These are phyloP conservation scores for Diaporthe destruens DNA, from an alignment of 2,329 filamentous ascomycete genomes.

Conservation along the genomic window DNA sequence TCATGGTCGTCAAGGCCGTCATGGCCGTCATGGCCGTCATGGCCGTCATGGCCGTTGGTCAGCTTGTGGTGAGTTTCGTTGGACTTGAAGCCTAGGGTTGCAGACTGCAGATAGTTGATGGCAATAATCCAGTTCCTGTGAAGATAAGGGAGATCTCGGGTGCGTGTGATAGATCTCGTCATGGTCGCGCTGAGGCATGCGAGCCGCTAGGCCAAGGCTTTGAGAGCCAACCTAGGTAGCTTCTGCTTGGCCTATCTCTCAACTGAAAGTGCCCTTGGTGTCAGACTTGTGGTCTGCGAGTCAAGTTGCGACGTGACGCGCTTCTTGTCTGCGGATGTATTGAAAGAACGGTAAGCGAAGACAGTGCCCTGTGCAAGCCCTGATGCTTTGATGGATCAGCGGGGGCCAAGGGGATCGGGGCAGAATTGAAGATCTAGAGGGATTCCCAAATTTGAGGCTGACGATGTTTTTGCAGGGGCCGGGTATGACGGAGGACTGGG, in stretches of 20 bases:
- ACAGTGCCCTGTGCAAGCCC: not conserved
- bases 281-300: conserved; percentile 14
- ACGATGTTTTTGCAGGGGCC: conserved; percentile 32
- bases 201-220: conserved; percentile 32
- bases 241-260: not conserved
- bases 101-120: conserved; percentile 53
- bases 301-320: conserved; percentile 15
- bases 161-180: conserved; percentile 60
- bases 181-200: conserved; percentile 54
- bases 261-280: not conserved
- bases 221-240: conserved; percentile 1
- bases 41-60: conserved; percentile 50
- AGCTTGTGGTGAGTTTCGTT: conserved; percentile 50
- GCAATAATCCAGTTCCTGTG: conserved; percentile 66
- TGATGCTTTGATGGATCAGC: not conserved
- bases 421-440: not conserved
- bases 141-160: conserved; percentile 66
- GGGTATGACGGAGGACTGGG: not conserved
- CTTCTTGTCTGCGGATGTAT: not conserved
- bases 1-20: conserved; percentile 52
- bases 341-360: not conserved
- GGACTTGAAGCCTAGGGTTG: conserved; percentile 49
- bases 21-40: no score
- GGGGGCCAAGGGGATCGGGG: not conserved
- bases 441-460: conserved; percentile 24